Conservation (phyloP, 1,139 yeast species). For the Meyerozyma carpophila region DNA sequence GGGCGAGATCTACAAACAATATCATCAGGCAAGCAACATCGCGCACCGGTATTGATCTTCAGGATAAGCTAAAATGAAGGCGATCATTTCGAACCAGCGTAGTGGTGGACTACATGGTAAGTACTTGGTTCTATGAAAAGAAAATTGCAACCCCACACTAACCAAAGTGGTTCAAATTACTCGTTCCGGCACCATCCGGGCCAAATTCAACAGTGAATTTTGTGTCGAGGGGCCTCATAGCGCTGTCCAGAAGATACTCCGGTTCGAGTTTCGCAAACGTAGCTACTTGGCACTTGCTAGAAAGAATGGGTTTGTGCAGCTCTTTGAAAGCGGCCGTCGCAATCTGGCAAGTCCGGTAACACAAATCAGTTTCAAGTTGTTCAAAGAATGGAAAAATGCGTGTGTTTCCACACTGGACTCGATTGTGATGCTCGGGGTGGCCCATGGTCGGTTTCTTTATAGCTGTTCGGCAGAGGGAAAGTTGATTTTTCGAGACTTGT, state of each 20-base stretch:
- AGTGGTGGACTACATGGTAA: constrained; percentile 5
- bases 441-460: constrained; percentile 23
- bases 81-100: constrained; percentile 4
- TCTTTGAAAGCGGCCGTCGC: constrained; percentile 5
- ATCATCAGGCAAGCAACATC: background rate
- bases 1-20: background rate
- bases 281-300: constrained; percentile 21
- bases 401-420: constrained; percentile 17
- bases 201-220: constrained; percentile 4
- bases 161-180: constrained; percentile 4
- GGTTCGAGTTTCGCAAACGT: constrained; percentile 3
- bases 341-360: constrained; percentile 9
- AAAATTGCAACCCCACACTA: constrained; percentile 1
- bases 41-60: background rate
- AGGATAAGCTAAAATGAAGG: constrained; percentile 2
- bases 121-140: background rate
- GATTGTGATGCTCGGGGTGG: constrained; percentile 22
- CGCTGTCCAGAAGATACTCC: constrained; percentile 3
- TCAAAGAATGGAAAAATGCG: constrained; percentile 27
- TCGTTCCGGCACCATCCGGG: background rate
- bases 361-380: constrained; percentile 13
- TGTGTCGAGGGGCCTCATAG: constrained; percentile 1
- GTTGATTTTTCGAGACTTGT: constrained; percentile 38
- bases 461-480: constrained; percentile 43
- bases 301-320: constrained; percentile 22